Percentiles rank a stretch among this genome's conserved stretches.
Evolutionary conservation across 164 flowering plant genomes (phyloP).

Genomic region (Cinnamomum micranthum): DNA sequence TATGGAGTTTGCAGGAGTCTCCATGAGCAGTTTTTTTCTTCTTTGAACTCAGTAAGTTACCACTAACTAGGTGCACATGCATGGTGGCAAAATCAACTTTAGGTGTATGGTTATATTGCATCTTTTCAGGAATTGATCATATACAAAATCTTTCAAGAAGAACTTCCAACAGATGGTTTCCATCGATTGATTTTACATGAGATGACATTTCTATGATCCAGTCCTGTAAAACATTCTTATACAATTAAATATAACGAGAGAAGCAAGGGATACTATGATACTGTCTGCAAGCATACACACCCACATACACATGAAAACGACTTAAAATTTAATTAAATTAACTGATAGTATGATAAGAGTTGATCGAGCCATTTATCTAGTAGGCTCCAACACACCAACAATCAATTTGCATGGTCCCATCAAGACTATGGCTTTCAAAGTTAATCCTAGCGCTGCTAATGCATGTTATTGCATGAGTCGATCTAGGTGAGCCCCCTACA

Average conservation of each 20-base stretch:
- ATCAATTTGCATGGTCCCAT: too few relatives aligned
- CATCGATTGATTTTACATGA: constrained; percentile 12
- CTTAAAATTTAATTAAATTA: neutral
- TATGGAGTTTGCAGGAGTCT: too few relatives aligned
- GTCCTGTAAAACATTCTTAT: constrained; percentile 1
- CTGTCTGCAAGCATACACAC: neutral
- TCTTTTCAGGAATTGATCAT: constrained; percentile 11
- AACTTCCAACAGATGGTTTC: constrained; percentile 13
- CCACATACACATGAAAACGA: neutral
- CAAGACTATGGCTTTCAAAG: too few relatives aligned
- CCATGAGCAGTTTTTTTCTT: too few relatives aligned
- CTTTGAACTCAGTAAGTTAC: too few relatives aligned
- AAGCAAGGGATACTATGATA: neutral
- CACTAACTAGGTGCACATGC: constrained; percentile 7
- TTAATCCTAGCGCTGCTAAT: too few relatives aligned
- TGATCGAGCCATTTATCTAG: too few relatives aligned
- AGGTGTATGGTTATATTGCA: constrained; percentile 9
- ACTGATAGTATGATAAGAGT: too few relatives aligned
- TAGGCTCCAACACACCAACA: too few relatives aligned
- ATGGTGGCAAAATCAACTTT: constrained; percentile 17
- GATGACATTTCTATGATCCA: constrained; percentile 20
- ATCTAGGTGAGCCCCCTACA: too few relatives aligned
- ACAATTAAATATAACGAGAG: too few relatives aligned
- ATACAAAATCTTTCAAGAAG: constrained; percentile 23
- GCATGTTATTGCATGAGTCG: too few relatives aligned